Evolutionary conservation across 1,284 basidiomycete species (phyloP).

Genomic region (Cronartium quercuum): DNA sequence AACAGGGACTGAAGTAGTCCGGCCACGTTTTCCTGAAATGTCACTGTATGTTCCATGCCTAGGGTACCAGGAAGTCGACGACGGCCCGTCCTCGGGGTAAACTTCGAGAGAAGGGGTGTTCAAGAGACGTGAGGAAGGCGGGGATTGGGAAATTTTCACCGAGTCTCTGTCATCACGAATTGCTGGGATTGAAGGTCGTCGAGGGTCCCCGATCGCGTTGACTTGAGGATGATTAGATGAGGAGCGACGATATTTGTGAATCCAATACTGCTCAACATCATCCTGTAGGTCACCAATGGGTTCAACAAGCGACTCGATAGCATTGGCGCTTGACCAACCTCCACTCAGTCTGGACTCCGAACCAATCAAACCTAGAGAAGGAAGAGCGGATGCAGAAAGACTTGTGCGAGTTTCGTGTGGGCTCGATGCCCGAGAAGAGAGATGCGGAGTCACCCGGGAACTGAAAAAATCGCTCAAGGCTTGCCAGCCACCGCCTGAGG

Average conservation of each 20-base stretch:
- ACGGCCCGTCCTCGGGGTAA: too few relatives aligned
- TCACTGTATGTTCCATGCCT: too few relatives aligned
- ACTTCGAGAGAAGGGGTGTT: too few relatives aligned
- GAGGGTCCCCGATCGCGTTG: too few relatives aligned
- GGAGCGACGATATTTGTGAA: not conserved
- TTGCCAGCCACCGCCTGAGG: not conserved
- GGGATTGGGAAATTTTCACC: too few relatives aligned
- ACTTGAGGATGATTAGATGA: not conserved
- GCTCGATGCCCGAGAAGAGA: not conserved
- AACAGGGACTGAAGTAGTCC: not conserved
- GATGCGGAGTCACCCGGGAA: not conserved
- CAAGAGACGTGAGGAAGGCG: too few relatives aligned
- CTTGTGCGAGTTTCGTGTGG: not conserved
- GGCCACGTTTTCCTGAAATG: not conserved
- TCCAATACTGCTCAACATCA: not conserved
- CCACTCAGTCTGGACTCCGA: too few relatives aligned
- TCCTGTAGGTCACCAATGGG: not conserved
- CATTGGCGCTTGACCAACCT: too few relatives aligned
- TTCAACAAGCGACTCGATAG: too few relatives aligned
- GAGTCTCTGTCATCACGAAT: not conserved
- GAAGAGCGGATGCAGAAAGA: not conserved
- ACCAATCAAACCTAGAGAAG: not conserved
- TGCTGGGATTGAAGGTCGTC: not conserved
- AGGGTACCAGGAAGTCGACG: too few relatives aligned
- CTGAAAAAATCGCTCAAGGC: not conserved